Evolutionary conservation across 176 grass and related monocot species (phyloP), one percentile per base, ranked within the genome.

Genomic region (Poa pratensis): DNA sequence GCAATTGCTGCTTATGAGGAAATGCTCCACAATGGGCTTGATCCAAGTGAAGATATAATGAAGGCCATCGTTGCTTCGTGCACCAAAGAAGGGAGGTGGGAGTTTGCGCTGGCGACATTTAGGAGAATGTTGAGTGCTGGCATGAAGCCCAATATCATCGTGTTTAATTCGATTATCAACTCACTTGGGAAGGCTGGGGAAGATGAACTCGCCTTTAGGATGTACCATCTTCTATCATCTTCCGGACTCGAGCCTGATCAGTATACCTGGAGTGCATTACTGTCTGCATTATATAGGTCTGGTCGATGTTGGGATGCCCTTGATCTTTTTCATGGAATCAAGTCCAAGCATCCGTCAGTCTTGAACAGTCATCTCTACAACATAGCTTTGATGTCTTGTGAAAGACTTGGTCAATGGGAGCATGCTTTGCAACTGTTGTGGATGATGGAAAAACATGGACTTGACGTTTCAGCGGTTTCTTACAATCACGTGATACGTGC

Each of bases 401-500:
- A 91, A 77, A 93, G 82, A 80, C 89, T 95, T 80, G 93, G 96
- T 75, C 90, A 91, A 69, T 98, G 96, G 96, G 80, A 92, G 65
- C 89, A 89, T 79, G 88, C 89, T 78, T 85, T 95, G 59, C 93
- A 98, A 59, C 72, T 98, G 63, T 68, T 98, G 35, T 98, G 96
- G 91, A 43, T 90, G 84, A 98, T 98, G 96, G 96, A 94, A 65
- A 98, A 61, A 84, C 71, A 73, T 62, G 87, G 83, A 43, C 45
- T 92, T n/a, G 37, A 94, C 75, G 79, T 95, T 72, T 93, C 85
- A 66, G 88, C 51, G 5, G 66, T 89, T 19, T 90, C 91, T 81
- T 98, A 98, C 78, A 98, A 98, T 80, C 96, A 98, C 87, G 96
- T 87, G 77, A 95, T 98, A 79, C 83, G 83, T 83, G 73, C 93